Evolutionary conservation across 129 eudicot genomes (phyloP).

Genomic region (Helichrysum umbraculigerum): DNA sequence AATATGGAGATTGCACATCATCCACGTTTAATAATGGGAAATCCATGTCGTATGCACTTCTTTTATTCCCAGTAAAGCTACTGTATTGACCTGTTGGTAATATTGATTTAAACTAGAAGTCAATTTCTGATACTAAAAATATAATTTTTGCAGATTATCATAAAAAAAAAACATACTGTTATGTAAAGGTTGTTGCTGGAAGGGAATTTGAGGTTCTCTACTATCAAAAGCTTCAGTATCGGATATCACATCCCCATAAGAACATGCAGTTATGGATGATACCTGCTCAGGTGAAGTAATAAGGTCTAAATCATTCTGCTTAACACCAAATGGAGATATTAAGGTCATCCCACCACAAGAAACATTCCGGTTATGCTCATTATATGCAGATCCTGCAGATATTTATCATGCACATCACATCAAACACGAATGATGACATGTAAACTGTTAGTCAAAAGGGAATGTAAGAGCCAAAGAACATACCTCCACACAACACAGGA

Average conservation of each 20-base stretch:
- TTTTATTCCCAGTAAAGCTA: constrained; percentile 30
- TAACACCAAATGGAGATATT: constrained; percentile 29
- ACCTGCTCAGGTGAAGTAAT: constrained; percentile 53
- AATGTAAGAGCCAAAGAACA: constrained; percentile 22
- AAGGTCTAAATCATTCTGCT: constrained; percentile 36
- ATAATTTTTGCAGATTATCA: background rate
- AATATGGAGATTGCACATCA: constrained; percentile 28
- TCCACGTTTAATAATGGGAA: constrained; percentile 23
- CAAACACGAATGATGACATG: background rate
- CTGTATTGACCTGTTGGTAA: constrained; percentile 31
- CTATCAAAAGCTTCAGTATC: constrained; percentile 45
- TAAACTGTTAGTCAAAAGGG: constrained; percentile 1
- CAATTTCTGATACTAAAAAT: constrained; percentile 10
- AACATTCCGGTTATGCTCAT: constrained; percentile 27
- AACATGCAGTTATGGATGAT: constrained; percentile 52
- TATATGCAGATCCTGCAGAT: constrained; percentile 38
- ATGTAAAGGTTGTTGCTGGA: constrained; percentile 21
- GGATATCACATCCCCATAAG: constrained; percentile 41
- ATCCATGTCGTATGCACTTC: constrained; percentile 22
- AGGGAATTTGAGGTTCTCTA: constrained; percentile 29
- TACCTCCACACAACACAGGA: constrained; percentile 36
- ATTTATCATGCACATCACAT: constrained; percentile 17
- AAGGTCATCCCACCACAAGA: constrained; percentile 33
- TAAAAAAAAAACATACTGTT: constrained; percentile 32
- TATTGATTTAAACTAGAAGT: background rate